These are phyloP conservation scores for Phaeotremella fagi DNA, from an alignment of 768 basidiomycete genomes.

Conservation along the genomic window DNA sequence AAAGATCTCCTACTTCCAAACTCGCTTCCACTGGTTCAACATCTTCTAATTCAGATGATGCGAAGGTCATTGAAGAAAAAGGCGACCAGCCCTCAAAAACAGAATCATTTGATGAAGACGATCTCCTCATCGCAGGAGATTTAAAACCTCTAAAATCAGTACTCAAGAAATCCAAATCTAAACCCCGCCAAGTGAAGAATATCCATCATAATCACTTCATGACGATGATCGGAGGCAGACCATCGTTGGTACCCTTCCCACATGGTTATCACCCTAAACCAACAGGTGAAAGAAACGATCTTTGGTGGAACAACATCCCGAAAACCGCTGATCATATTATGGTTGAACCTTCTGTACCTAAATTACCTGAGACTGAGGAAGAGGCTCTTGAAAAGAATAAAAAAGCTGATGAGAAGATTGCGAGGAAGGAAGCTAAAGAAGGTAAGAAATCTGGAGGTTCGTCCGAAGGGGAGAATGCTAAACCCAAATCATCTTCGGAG, in stretches of 20 bases:
- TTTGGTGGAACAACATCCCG: slow-evolving; percentile 42
- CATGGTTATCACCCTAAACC: slow-evolving; percentile 40
- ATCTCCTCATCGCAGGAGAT: slow-evolving; percentile 37
- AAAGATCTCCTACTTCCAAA: slow-evolving; percentile 1
- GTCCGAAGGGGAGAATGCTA: not conserved
- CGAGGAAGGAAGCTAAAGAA: slow-evolving; percentile 2
- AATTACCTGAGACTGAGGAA: slow-evolving; percentile 12
- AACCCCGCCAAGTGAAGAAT: slow-evolving; percentile 29
- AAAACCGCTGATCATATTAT: slow-evolving; percentile 36
- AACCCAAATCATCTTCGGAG: not conserved
- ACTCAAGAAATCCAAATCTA: slow-evolving; percentile 40
- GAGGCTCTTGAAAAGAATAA: slow-evolving; percentile 9
- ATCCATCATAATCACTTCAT: slow-evolving; percentile 42
- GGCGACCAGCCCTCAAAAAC: not conserved
- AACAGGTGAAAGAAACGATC: slow-evolving; percentile 20
- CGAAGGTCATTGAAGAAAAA: not conserved
- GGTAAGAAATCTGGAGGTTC: not conserved
- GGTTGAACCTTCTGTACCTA: slow-evolving; percentile 24
- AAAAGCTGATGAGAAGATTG: slow-evolving; percentile 1
- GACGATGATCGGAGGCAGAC: slow-evolving; percentile 38
- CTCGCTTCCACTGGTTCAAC: not conserved
- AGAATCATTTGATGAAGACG: slow-evolving; percentile 11
- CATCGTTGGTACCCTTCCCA: slow-evolving; percentile 39
- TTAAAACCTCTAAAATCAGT: slow-evolving; percentile 32
- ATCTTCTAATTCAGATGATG: not conserved